These are phyloP conservation scores for Blyttiomyces sp. DNA, from an alignment of 371 early-diverging fungal genomes.

Conservation along the genomic window DNA sequence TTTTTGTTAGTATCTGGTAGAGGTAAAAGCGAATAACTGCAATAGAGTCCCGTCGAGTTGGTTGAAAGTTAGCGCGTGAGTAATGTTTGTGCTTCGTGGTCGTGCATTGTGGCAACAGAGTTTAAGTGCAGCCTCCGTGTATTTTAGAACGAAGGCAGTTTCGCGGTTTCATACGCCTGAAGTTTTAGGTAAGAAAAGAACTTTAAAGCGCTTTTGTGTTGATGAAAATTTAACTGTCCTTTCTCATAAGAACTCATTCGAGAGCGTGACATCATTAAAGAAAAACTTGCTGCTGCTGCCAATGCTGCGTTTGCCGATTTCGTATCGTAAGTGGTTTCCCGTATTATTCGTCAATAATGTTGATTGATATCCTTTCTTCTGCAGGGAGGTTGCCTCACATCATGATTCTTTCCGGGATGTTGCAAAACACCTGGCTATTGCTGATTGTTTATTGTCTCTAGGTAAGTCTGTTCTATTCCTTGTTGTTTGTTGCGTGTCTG, in stretches of 20 bases:
- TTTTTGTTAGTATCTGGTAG: conserved; percentile 68
- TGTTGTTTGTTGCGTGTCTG: too few relatives aligned
- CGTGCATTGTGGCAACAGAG: conserved; percentile 23
- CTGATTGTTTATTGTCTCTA: conserved; percentile 77
- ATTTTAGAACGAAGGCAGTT: conserved; percentile 63
- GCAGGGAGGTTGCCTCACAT: conserved; percentile 54
- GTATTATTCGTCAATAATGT: background rate
- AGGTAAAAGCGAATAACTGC: conserved; percentile 53
- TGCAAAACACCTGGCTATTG: conserved; percentile 56
- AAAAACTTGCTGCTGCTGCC: conserved; percentile 58
- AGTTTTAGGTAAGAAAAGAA: conserved; percentile 51
- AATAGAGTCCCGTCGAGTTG: conserved; percentile 65
- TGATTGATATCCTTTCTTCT: background rate
- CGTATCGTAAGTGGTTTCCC: conserved; percentile 21
- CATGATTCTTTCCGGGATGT: conserved; percentile 65
- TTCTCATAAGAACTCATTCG: conserved; percentile 43
- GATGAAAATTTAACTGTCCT: too few relatives aligned
- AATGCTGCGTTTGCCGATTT: conserved; percentile 61
- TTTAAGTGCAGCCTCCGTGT: too few relatives aligned
- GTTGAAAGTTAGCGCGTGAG: conserved; percentile 69
- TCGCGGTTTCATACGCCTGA: conserved; percentile 79
- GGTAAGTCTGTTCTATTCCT: conserved; percentile 10
- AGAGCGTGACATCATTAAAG: conserved; percentile 69
- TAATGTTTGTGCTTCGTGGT: background rate
- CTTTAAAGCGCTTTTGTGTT: too few relatives aligned